These are phyloP conservation scores for Fusarium clavum DNA, from an alignment of 2,329 filamentous ascomycete genomes.

Conservation along the genomic window DNA sequence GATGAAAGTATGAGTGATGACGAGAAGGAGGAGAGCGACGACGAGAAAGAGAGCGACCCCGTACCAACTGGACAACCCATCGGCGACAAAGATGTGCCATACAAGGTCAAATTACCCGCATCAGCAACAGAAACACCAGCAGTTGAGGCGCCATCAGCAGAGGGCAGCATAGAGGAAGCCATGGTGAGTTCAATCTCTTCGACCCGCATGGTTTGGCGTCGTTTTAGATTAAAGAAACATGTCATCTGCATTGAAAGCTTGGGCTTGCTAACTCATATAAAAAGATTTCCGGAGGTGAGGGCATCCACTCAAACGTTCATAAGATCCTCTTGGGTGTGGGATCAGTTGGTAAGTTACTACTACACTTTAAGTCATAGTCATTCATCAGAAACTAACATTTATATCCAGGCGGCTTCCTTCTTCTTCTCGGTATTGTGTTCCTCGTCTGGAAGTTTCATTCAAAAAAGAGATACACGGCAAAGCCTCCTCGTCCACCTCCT, in stretches of 20 bases:
- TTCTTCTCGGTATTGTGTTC: constrained; percentile 40
- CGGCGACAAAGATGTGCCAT: background rate
- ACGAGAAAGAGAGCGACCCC: background rate
- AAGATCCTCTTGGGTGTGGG: constrained; percentile 43
- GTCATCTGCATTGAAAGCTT: background rate
- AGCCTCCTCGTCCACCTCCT: constrained; percentile 9
- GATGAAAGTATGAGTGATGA: constrained; percentile 14
- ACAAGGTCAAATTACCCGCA: constrained; percentile 5
- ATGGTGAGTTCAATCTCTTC: constrained; percentile 35
- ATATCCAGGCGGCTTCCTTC: constrained; percentile 33
- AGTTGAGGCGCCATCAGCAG: constrained; percentile 26
- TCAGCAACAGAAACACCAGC: constrained; percentile 6
- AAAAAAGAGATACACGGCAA: constrained; percentile 17
- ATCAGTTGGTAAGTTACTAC: constrained; percentile 37
- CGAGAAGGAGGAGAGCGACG: background rate
- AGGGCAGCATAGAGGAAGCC: constrained; percentile 15
- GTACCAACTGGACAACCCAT: background rate
- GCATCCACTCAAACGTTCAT: constrained; percentile 40
- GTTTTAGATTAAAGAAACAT: constrained; percentile 3
- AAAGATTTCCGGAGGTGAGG: constrained; percentile 27
- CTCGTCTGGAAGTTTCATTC: constrained; percentile 41
- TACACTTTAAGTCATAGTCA: background rate
- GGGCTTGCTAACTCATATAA: constrained; percentile 16
- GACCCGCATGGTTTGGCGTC: background rate
- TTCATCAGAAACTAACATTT: constrained; percentile 8